Conservation (phyloP, 495 filamentous ascomycete species). For the Lepidopterella palustris region DNA sequence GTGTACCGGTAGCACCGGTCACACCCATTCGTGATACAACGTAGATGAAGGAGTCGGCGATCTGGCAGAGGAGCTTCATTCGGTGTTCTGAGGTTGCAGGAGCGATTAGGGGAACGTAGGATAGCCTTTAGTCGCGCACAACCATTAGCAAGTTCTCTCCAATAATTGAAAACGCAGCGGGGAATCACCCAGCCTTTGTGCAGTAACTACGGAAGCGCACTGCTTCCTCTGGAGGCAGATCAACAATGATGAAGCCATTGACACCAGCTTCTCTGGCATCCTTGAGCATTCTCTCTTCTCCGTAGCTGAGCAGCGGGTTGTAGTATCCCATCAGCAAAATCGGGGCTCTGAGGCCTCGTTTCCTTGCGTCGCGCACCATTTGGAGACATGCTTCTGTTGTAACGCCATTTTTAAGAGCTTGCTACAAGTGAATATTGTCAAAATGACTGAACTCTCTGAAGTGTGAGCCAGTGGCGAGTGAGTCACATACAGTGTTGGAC, state of each 20-base stretch:
- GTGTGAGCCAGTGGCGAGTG: slow-evolving; percentile 26
- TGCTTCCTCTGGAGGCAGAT: slow-evolving; percentile 95
- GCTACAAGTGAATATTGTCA: slow-evolving; percentile 24
- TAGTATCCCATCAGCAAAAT: slow-evolving; percentile 98
- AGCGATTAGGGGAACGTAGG: slow-evolving; percentile 92
- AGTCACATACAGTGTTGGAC: slow-evolving; percentile 31
- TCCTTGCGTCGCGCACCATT: slow-evolving; percentile 71
- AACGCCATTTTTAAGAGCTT: slow-evolving; percentile 81
- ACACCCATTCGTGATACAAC: slow-evolving; percentile 97
- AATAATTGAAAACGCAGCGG: too few species aligned
- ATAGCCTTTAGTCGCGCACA: slow-evolving; percentile 47
- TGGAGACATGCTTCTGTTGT: slow-evolving; percentile 69
- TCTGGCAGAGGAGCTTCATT: slow-evolving; percentile 92
- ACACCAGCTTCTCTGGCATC: slow-evolving; percentile 83
- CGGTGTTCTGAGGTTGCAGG: slow-evolving; percentile 86
- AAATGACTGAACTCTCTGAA: neutral
- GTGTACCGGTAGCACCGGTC: slow-evolving; percentile 77
- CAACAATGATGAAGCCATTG: slow-evolving; percentile 97
- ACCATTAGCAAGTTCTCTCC: neutral
- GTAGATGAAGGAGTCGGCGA: slow-evolving; percentile 98
- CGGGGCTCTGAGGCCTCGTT: slow-evolving; percentile 68
- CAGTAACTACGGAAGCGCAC: slow-evolving; percentile 84
- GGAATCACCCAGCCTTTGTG: slow-evolving; percentile 59
- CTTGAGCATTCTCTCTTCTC: slow-evolving; percentile 77
- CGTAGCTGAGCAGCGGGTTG: slow-evolving; percentile 88